These are phyloP conservation scores for Sclerotinia glacialis DNA, from an alignment of 2,329 filamentous ascomycete species.

Conservation along the genomic window DNA sequence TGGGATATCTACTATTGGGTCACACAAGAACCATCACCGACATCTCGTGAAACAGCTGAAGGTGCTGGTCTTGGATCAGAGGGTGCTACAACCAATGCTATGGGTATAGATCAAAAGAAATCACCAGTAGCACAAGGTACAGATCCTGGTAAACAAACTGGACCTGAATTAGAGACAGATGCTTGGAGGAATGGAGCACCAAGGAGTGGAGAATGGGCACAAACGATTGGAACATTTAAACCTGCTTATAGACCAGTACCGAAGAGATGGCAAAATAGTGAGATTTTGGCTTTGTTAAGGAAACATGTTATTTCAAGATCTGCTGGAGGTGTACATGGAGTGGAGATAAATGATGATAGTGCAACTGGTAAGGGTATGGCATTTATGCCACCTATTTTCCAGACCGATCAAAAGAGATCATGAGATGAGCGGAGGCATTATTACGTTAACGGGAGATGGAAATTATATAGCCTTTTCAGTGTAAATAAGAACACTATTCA, in stretches of 20 bases:
- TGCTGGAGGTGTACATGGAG: constrained; percentile 51
- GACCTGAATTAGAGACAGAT: constrained; percentile 34
- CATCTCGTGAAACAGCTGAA: constrained; percentile 56
- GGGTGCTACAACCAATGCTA: constrained; percentile 21
- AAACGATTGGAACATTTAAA: constrained; percentile 92
- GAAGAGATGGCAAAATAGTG: constrained; percentile 76
- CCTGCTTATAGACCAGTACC: constrained; percentile 92
- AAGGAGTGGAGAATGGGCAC: constrained; percentile 81
- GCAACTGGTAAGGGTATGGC: constrained; percentile 37
- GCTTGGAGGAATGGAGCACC: constrained; percentile 40
- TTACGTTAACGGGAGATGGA: background rate
- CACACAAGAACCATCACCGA: constrained; percentile 71
- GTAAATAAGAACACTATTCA: background rate
- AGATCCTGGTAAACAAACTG: constrained; percentile 23
- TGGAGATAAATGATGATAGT: constrained; percentile 31
- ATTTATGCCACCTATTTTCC: constrained; percentile 40
- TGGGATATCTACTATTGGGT: constrained; percentile 99
- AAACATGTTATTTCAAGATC: constrained; percentile 74
- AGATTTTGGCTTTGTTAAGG: constrained; percentile 73
- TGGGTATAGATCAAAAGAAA: constrained; percentile 16
- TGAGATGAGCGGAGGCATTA: background rate
- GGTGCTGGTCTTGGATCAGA: constrained; percentile 44
- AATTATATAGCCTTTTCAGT: background rate
- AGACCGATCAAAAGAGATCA: constrained; percentile 31
- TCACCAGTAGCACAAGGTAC: constrained; percentile 33